Conservation (phyloP, 2,329 filamentous ascomycete genomes). For the Apiospora pterosperma region DNA sequence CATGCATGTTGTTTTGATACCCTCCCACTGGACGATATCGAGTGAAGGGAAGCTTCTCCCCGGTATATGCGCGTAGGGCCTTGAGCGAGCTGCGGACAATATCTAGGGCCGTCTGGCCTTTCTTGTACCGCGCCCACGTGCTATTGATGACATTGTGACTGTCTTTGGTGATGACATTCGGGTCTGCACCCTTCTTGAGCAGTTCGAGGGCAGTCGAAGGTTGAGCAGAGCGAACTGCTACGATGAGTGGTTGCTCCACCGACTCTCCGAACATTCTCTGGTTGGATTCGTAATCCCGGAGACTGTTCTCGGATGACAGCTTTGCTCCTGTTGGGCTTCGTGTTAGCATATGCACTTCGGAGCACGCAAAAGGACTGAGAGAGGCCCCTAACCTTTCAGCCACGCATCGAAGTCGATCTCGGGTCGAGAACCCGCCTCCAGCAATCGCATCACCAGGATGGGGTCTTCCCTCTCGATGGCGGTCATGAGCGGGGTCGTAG, state of each 20-base stretch:
- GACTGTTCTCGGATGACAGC: neutral
- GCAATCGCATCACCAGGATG: slow-evolving; percentile 54
- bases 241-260: slow-evolving; percentile 63
- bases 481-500: slow-evolving; percentile 51
- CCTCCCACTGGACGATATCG: neutral
- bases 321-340: slow-evolving; percentile 6
- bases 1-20: neutral
- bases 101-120: slow-evolving; percentile 56
- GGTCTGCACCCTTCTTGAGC: slow-evolving; percentile 61
- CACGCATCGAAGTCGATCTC: slow-evolving; percentile 62
- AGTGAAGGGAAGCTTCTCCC: neutral
- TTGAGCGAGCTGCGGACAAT: slow-evolving; percentile 50
- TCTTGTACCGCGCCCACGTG: slow-evolving; percentile 27
- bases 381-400: slow-evolving; percentile 45
- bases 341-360: neutral
- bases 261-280: slow-evolving; percentile 41
- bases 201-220: slow-evolving; percentile 53
- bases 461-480: slow-evolving; percentile 54
- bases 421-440: slow-evolving; percentile 59
- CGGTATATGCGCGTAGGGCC: neutral
- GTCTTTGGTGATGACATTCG: slow-evolving; percentile 52
- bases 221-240: slow-evolving; percentile 51
- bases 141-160: slow-evolving; percentile 33
- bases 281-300: slow-evolving; percentile 38
- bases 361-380: neutral